A percentile compares a stretch with the other conserved stretches of the same genome.
Evolutionary conservation across 2,329 filamentous ascomycete species (phyloP).

Genomic region (Trichothecium roseum): DNA sequence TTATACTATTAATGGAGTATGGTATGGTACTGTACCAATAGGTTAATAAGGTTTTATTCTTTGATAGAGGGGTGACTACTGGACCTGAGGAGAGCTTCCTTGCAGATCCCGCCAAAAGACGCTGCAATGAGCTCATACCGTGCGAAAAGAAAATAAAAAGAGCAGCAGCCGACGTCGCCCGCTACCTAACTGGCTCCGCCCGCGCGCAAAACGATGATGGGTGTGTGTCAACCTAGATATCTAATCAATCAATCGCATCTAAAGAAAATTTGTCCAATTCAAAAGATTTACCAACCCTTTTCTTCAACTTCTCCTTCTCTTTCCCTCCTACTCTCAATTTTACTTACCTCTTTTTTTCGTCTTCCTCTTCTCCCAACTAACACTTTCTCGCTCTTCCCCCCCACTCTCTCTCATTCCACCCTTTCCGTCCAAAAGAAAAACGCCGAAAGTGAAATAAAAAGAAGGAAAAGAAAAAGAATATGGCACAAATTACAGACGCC

Average conservation of each 20-base stretch:
- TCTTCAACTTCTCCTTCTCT: background rate
- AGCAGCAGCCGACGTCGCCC: too few relatives aligned
- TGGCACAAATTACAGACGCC: slow-evolving; percentile 61
- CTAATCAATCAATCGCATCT: slow-evolving; percentile 31
- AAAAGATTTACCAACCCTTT: slow-evolving; percentile 1
- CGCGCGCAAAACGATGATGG: too few relatives aligned
- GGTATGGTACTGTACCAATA: too few relatives aligned
- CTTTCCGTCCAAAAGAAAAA: slow-evolving; percentile 3
- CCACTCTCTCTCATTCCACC: too few relatives aligned
- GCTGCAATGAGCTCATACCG: slow-evolving; percentile 22
- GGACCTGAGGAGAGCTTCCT: too few relatives aligned
- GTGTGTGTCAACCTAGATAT: too few relatives aligned
- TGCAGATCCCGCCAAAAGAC: background rate
- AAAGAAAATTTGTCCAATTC: slow-evolving; percentile 4
- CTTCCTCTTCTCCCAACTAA: slow-evolving; percentile 3
- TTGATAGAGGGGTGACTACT: too few relatives aligned
- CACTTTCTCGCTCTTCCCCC: too few relatives aligned
- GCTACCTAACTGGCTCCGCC: too few relatives aligned
- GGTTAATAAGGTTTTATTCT: too few relatives aligned
- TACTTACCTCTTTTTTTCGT: background rate
- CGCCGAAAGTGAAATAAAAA: too few relatives aligned
- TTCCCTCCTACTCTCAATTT: too few relatives aligned
- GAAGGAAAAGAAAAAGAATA: slow-evolving; percentile 14
- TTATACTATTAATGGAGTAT: background rate
- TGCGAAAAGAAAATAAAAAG: slow-evolving; percentile 9